Evolutionary conservation across 768 basidiomycete genomes (phyloP), one percentile per base, ranked within the genome.

Genomic region (Leccinum sublutescens): DNA sequence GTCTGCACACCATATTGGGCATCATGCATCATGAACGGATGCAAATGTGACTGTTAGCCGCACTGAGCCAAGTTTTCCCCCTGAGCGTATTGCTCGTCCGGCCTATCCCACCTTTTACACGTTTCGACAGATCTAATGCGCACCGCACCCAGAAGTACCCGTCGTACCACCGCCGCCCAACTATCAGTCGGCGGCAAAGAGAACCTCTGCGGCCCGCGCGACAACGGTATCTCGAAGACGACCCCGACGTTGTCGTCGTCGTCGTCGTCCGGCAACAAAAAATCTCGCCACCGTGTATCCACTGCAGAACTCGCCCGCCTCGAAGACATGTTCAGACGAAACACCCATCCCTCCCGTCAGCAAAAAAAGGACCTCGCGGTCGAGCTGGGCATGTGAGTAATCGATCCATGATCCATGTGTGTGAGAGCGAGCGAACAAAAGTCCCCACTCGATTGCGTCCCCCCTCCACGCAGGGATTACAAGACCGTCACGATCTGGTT

Each of bases 401-500:
- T n/a, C 15, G 23, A 27, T 50, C 8, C 25, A 14, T 21, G 21
- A 21, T 21, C n/a, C n/a, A n/a, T 9, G 9, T 8, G 14, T 3
- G 21, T 15, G 21, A 25, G 47, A 14, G 23, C 47, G 2, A 47
- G 11, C 45, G 8, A 11, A 23, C 45, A 6, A 47, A 14, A 31
- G 10, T 31, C 8, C 7, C 2, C 2, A 6, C 49, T n/a, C 29
- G 50, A 29, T 27, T 33, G 4, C 33, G 45, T 19, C 21, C 19
- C n/a, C n/a, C 23, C 33, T 33, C 15, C 11, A 17, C 19, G 17
- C 49, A 80, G 79, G 70, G 76, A 79, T 38, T 67, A 78, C 67
- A 81, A 79, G 69, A 75, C 78, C 11, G 62, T 80, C 60, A 80
- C 87, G n/a, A 86, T 90, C 43, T 91, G 89, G 89, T 90, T 90